Evolutionary conservation across 2,329 filamentous ascomycete species (phyloP).

Genomic region (Trichoderma sp.): DNA sequence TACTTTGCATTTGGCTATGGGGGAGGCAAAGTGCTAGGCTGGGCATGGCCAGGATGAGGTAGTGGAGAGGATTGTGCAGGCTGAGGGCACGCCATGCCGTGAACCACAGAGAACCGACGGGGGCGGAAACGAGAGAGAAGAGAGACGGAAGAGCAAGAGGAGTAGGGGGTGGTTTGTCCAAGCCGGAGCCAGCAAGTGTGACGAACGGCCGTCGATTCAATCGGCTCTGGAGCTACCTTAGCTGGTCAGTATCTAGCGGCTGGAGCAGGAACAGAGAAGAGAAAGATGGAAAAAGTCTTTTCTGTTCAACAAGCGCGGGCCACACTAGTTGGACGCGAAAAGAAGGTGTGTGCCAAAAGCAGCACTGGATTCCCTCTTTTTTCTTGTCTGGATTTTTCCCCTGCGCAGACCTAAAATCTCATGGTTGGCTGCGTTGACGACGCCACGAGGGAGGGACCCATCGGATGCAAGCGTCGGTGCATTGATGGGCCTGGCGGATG

Average conservation of each 20-base stretch:
- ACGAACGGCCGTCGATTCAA: constrained; percentile 11
- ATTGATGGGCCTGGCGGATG: not conserved
- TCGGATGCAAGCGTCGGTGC: constrained; percentile 4
- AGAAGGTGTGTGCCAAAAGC: constrained; percentile 28
- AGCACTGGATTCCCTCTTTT: constrained; percentile 25
- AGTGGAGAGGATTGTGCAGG: constrained; percentile 20
- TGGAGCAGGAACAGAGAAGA: not conserved
- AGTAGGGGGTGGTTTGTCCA: not conserved
- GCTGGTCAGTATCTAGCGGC: not conserved
- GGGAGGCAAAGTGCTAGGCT: constrained; percentile 19
- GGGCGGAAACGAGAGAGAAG: not conserved
- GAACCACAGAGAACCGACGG: not conserved
- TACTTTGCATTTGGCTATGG: not conserved
- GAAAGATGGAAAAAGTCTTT: not conserved
- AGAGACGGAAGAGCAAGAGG: not conserved
- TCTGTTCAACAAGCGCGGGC: constrained; percentile 33
- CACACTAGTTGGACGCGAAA: constrained; percentile 31
- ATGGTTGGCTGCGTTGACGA: constrained; percentile 20
- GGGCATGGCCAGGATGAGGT: constrained; percentile 13
- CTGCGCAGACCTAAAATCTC: constrained; percentile 6
- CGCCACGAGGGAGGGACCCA: constrained; percentile 13
- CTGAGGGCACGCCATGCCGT: constrained; percentile 29
- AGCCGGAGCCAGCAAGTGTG: not conserved
- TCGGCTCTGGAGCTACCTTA: constrained; percentile 13
- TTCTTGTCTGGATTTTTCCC: constrained; percentile 10